These are phyloP conservation scores for Colletotrichum sp. DNA, from an alignment of 2,329 filamentous ascomycete species.

Conservation along the genomic window DNA sequence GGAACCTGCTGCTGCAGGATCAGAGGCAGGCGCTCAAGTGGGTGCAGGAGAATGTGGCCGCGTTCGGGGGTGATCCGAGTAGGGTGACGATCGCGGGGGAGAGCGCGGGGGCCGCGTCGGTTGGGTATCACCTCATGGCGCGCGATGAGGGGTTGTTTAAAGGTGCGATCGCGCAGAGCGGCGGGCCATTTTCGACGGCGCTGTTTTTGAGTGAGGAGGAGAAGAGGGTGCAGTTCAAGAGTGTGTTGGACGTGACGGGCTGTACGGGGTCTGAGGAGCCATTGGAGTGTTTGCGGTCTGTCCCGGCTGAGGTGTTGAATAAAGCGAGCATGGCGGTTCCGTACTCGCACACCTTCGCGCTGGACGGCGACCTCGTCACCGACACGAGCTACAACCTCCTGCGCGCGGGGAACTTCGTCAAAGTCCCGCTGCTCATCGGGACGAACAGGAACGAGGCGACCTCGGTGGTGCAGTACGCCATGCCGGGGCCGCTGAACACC, in stretches of 20 bases:
- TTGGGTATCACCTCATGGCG: constrained; percentile 50
- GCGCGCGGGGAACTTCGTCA: background rate
- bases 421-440: background rate
- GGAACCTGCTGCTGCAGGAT: constrained; percentile 49
- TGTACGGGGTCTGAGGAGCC: background rate
- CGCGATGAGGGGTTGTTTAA: constrained; percentile 50
- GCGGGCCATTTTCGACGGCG: background rate
- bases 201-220: background rate
- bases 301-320: background rate
- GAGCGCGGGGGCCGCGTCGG: constrained; percentile 57
- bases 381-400: background rate
- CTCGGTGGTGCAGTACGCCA: background rate
- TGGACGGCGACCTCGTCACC: background rate
- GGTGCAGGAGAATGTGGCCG: constrained; percentile 55
- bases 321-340: background rate
- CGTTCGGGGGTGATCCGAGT: constrained; percentile 56
- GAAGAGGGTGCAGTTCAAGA: background rate
- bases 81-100: constrained; percentile 60
- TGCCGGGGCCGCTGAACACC: background rate
- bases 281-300: background rate
- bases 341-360: background rate
- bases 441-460: background rate
- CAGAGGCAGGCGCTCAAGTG: constrained; percentile 57
- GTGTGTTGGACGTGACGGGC: background rate
- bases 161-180: constrained; percentile 34